Evolutionary conservation across 169 alveolate genomes (phyloP).

Genomic region (Cryptosporidium sp.): DNA sequence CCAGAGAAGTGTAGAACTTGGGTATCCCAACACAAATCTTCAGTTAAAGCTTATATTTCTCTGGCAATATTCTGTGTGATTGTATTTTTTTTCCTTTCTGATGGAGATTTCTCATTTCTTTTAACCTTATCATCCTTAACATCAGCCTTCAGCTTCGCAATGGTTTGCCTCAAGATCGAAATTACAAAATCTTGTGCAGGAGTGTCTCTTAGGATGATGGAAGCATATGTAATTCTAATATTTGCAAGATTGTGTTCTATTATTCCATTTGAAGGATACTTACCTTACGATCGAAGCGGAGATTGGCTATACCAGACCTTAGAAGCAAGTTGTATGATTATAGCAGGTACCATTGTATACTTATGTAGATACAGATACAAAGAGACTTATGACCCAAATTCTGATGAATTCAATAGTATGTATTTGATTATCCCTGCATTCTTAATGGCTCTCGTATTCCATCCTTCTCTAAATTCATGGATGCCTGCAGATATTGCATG

Average conservation of each 20-base stretch:
- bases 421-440: conserved; percentile 86
- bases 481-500: conserved; percentile 91
- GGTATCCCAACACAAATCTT: conserved; percentile 75
- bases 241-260: conserved; percentile 89
- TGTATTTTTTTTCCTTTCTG: conserved; percentile 88
- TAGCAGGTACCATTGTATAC: conserved; percentile 87
- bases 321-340: conserved; percentile 87
- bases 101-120: conserved; percentile 93
- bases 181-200: conserved; percentile 88
- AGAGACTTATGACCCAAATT: conserved; percentile 85
- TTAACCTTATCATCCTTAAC: conserved; percentile 91
- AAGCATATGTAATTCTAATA: conserved; percentile 87
- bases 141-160: conserved; percentile 89
- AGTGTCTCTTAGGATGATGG: conserved; percentile 90
- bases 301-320: conserved; percentile 93
- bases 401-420: conserved; percentile 85
- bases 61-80: conserved; percentile 79
- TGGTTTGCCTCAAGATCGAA: conserved; percentile 88
- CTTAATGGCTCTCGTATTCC: conserved; percentile 88
- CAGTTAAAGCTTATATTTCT: conserved; percentile 74
- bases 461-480: conserved; percentile 91
- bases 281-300: conserved; percentile 94
- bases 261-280: conserved; percentile 91
- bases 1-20: conserved; percentile 77
- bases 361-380: conserved; percentile 85